These are phyloP conservation scores for Leccinum variicolor DNA, from an alignment of 768 basidiomycete species.

Conservation along the genomic window DNA sequence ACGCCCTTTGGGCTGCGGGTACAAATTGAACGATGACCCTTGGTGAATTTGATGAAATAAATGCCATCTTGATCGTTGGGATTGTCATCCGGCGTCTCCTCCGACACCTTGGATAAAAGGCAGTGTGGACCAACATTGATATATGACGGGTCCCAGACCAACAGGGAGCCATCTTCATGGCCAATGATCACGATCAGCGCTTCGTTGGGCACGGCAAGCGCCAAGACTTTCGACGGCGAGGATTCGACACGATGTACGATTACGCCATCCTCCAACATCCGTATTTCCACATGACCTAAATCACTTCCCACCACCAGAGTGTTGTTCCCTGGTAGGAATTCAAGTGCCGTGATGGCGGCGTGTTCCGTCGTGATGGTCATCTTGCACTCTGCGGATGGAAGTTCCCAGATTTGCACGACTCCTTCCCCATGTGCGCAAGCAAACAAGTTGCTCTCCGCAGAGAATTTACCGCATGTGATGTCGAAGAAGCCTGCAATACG, in stretches of 20 bases:
- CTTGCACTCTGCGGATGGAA: slow-evolving; percentile 8
- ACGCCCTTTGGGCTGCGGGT: slow-evolving; percentile 14
- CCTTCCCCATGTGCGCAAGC: slow-evolving; percentile 16
- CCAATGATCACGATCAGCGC: slow-evolving; percentile 11
- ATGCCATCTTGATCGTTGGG: slow-evolving; percentile 1
- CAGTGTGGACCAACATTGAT: slow-evolving; percentile 2
- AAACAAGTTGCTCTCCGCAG: slow-evolving; percentile 9
- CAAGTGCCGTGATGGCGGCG: slow-evolving; percentile 8
- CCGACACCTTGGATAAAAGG: background rate
- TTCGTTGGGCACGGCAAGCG: slow-evolving; percentile 10
- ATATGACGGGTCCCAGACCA: slow-evolving; percentile 15
- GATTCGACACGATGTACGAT: slow-evolving; percentile 3
- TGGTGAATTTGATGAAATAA: slow-evolving; percentile 11
- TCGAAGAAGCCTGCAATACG: slow-evolving; percentile 14
- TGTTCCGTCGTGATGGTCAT: slow-evolving; percentile 11
- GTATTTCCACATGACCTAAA: slow-evolving; percentile 11
- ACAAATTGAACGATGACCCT: slow-evolving; percentile 1
- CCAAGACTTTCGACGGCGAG: slow-evolving; percentile 7
- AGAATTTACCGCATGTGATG: slow-evolving; percentile 13
- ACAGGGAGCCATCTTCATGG: slow-evolving; percentile 12
- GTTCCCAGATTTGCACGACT: slow-evolving; percentile 17
- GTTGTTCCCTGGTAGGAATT: slow-evolving; percentile 9
- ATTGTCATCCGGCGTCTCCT: background rate
- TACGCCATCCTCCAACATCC: slow-evolving; percentile 12
- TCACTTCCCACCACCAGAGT: slow-evolving; percentile 11